Conservation (phyloP, 768 basidiomycete genomes). For the Strobilomyces echinocephalus region DNA sequence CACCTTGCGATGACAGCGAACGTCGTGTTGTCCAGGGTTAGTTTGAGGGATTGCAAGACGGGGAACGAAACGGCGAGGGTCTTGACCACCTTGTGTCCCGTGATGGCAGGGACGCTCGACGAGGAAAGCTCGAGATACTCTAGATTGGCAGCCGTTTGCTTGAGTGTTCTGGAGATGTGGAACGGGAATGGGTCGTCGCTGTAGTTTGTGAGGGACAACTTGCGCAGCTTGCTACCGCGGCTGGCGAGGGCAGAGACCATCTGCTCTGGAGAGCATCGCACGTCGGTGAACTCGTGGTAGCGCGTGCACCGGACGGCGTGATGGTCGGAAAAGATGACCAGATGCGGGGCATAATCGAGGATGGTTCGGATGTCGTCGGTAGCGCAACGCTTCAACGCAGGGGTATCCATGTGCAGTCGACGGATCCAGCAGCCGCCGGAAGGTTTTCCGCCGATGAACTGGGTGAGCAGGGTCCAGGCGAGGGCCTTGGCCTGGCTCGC, state of each 20-base stretch:
- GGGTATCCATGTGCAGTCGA: slow-evolving; percentile 68
- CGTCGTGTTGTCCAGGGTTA: slow-evolving; percentile 66
- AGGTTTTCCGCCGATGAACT: slow-evolving; percentile 36
- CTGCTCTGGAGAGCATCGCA: slow-evolving; percentile 48
- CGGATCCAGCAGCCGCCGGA: slow-evolving; percentile 50
- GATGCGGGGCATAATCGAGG: slow-evolving; percentile 55
- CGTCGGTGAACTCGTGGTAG: slow-evolving; percentile 40
- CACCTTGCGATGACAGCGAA: slow-evolving; percentile 63
- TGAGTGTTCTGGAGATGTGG: slow-evolving; percentile 50
- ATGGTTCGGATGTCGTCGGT: slow-evolving; percentile 66
- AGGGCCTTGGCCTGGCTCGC: slow-evolving; percentile 47
- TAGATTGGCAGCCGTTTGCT: slow-evolving; percentile 47
- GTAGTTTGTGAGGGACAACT: slow-evolving; percentile 71
- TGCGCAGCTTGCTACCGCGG: slow-evolving; percentile 47
- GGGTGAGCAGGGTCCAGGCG: slow-evolving; percentile 40
- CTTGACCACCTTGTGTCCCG: slow-evolving; percentile 23
- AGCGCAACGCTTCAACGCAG: slow-evolving; percentile 54
- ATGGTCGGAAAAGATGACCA: slow-evolving; percentile 61
- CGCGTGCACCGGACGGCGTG: slow-evolving; percentile 56
- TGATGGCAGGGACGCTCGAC: slow-evolving; percentile 43
- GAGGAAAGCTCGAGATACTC: slow-evolving; percentile 69
- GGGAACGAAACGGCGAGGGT: slow-evolving; percentile 43
- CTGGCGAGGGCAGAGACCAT: slow-evolving; percentile 57
- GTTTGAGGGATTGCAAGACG: slow-evolving; percentile 61
- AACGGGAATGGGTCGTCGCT: slow-evolving; percentile 56